Base-by-base conservation (phyloP, 441 rosid genomes). In the Adansonia grandidieri region DNA sequence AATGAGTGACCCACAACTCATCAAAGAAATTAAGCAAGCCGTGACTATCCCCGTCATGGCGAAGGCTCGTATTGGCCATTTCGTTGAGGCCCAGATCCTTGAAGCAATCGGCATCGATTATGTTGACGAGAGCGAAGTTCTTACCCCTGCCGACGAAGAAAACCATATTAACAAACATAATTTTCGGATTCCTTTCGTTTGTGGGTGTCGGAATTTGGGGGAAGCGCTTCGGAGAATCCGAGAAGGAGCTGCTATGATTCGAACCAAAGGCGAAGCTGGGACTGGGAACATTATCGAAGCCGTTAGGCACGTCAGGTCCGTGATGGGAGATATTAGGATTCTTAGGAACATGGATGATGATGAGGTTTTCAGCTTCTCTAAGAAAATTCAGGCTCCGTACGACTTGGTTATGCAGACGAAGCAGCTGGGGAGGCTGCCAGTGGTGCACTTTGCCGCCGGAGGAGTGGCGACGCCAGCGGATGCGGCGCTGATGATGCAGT, bases 31-130 rank as follows among this genome's bases (percentile, higher is more conserved):
- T 64, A 92, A 91, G 73, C 86, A 88, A 63, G 85, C 96, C 54
- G 98, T 95, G 51, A 95, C 98, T 37, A 95, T 95, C 76, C 98
- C 98, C 2, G 97, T 95, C 76, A 95, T 93, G 98, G 98, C 98
- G 47, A 95, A 95, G 76, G 98, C 98, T 2, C 90, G 98, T 15
- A 95, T 95, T 50, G 98, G 98, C 11, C 98, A 93, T 85, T 93
- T 95, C 82, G 98, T 93, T 4, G 98, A 95, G 79, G 98, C 98
- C 14, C 98, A 95, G 71, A 93, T 95, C 78, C 93, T 95, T 0
- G 95, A 92, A 81, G 89, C 95, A 6, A 86, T 92, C 11, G 98
- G 97, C 4, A 80, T 94, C 75, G 98, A 94, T 74, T 94, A 94
- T 82, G 86, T 94, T 9, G 97, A 94, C 84, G 97, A 94, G 86